Percentiles rank a stretch among this genome's conserved stretches.
phyloP scores from a whole-genome alignment of 371 early-diverging fungal species.

The Lichtheimia ramosa region DNA sequence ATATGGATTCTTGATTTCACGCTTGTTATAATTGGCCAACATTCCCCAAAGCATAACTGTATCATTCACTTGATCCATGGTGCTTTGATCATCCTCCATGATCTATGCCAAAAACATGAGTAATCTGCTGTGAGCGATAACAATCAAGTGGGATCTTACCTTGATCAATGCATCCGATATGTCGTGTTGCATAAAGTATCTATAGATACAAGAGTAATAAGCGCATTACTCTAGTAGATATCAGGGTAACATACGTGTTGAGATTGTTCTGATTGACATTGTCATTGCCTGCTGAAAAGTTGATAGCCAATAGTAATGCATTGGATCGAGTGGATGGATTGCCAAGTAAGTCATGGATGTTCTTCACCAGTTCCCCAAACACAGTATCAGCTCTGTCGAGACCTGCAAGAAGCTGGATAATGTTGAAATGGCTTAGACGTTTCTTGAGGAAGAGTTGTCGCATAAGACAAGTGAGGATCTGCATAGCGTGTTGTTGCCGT shows the following conservation, averaged over 20 bases:
- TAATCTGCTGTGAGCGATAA: not conserved
- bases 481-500: constrained; percentile 28
- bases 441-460: constrained; percentile 52
- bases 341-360: constrained; percentile 28
- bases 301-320: constrained; percentile 43
- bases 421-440: constrained; percentile 54
- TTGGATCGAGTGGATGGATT: constrained; percentile 11
- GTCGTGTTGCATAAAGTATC: constrained; percentile 55
- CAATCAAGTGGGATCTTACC: constrained; percentile 15
- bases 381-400: constrained; percentile 50
- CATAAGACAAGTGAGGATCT: constrained; percentile 42
- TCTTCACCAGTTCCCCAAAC: constrained; percentile 41
- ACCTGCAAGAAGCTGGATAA: constrained; percentile 53
- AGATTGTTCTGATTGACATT: constrained; percentile 61
- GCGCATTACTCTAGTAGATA: not conserved
- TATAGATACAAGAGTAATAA: not conserved
- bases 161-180: constrained; percentile 39
- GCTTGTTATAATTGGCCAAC: constrained; percentile 60
- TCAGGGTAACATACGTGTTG: constrained; percentile 35
- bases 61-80: constrained; percentile 26
- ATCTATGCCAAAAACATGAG: constrained; percentile 19
- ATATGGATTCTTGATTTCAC: constrained; percentile 52
- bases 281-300: constrained; percentile 54
- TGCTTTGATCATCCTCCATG: constrained; percentile 21
- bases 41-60: constrained; percentile 44